phyloP scores from a whole-genome alignment of 2,329 filamentous ascomycete species.

The Celoporthe dispersa region DNA sequence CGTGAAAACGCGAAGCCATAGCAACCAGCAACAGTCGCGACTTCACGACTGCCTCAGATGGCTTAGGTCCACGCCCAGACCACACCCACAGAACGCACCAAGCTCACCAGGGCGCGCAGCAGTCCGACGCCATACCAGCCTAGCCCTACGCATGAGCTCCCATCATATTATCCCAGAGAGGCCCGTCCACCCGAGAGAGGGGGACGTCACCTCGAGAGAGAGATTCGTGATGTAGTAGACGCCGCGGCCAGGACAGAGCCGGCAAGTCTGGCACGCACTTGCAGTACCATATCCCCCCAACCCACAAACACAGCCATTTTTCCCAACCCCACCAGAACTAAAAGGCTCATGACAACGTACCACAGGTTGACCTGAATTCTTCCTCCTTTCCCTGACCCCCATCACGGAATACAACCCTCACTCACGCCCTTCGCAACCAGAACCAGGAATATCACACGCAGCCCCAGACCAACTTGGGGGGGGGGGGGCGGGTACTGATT shows the following conservation, averaged over 20 bases:
- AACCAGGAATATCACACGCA: not conserved
- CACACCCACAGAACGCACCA: not conserved
- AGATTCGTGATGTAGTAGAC: not conserved
- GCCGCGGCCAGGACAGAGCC: not conserved
- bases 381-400: not conserved
- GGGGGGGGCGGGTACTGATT: not conserved
- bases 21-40: not conserved
- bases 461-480: not conserved
- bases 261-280: not conserved
- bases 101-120: not conserved
- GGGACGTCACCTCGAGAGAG: not conserved
- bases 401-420: conserved; percentile 1
- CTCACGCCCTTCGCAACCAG: not conserved
- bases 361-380: not conserved
- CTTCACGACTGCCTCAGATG: not conserved
- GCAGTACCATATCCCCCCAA: not conserved
- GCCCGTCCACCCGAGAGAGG: not conserved
- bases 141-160: not conserved
- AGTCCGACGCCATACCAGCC: not conserved
- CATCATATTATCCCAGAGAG: not conserved
- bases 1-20: not conserved
- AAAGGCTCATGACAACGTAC: not conserved
- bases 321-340: not conserved
- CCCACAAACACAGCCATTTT: not conserved
- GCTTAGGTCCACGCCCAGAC: not conserved